Conservation (phyloP, 805 yeast species). For the Candida ulmi region DNA sequence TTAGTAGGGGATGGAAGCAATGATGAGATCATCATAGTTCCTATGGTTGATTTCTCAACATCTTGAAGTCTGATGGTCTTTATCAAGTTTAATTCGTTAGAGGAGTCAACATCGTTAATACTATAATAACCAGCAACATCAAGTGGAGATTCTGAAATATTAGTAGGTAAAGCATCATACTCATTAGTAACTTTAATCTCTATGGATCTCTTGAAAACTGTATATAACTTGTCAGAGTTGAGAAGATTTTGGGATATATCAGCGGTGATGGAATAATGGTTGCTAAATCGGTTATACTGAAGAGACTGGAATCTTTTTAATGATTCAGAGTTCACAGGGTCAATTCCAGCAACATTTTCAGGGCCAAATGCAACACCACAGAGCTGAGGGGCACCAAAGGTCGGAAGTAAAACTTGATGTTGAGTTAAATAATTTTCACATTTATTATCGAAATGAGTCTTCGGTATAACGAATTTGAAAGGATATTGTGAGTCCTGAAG, state of each 20-base stretch:
- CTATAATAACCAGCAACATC: slow-evolving; percentile 10
- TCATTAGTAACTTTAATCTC: slow-evolving; percentile 11
- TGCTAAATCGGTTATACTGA: slow-evolving; percentile 7
- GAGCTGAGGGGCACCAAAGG: slow-evolving; percentile 15
- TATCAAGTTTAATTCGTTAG: slow-evolving; percentile 8
- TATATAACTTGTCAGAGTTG: slow-evolving; percentile 9
- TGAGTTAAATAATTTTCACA: slow-evolving; percentile 3
- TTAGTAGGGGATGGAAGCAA: slow-evolving; percentile 10
- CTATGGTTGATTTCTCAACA: neutral
- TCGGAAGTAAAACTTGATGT: slow-evolving; percentile 11
- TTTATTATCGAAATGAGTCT: slow-evolving; percentile 11
- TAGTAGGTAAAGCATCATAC: slow-evolving; percentile 6
- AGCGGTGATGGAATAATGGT: slow-evolving; percentile 12
- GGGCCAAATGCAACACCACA: slow-evolving; percentile 14
- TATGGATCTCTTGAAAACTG: slow-evolving; percentile 14
- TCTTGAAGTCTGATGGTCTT: slow-evolving; percentile 11
- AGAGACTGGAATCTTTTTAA: slow-evolving; percentile 3
- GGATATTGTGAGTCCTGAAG: slow-evolving; percentile 12
- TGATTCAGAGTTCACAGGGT: slow-evolving; percentile 2
- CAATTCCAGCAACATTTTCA: slow-evolving; percentile 12
- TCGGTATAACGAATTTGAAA: slow-evolving; percentile 14
- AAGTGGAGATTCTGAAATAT: slow-evolving; percentile 3
- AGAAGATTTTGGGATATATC: slow-evolving; percentile 9
- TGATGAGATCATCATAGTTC: slow-evolving; percentile 7
- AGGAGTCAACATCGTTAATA: slow-evolving; percentile 7